Evolutionary conservation across 225 moss, liverwort and hornwort species (phyloP).

Genomic region (Marchantia paleacea): DNA sequence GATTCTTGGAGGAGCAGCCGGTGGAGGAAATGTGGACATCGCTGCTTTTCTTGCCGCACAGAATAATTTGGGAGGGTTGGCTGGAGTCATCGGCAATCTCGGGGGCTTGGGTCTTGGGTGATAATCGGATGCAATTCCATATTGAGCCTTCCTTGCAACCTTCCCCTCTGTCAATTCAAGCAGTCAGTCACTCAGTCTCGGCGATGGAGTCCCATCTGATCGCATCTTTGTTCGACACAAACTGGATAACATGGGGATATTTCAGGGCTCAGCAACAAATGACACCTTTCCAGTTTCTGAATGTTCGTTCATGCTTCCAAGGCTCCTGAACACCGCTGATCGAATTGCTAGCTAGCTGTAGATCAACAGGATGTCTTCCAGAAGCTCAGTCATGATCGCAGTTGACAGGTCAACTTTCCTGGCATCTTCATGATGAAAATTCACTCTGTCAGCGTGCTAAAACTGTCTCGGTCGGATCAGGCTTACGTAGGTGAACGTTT

Average conservation of each 20-base stretch:
- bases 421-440: background rate
- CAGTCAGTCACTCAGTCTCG: background rate
- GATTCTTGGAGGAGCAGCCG: background rate
- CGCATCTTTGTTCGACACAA: background rate
- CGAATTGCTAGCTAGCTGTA: background rate
- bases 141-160: background rate
- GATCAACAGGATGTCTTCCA: too few relatives aligned
- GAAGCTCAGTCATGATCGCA: background rate
- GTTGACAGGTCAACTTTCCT: background rate
- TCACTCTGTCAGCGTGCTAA: background rate
- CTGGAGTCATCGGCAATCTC: background rate
- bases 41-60: conserved; percentile 7
- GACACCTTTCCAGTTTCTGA: background rate
- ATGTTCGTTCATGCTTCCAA: background rate
- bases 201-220: background rate
- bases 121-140: background rate
- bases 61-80: conserved; percentile 8
- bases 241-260: background rate
- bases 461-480: background rate
- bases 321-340: background rate
- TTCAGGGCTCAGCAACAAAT: background rate
- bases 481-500: background rate
- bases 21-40: conserved; percentile 4
- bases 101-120: background rate
- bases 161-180: background rate